Conservation (phyloP, 2,329 filamentous ascomycete genomes). For the Metarhizium humberi region DNA sequence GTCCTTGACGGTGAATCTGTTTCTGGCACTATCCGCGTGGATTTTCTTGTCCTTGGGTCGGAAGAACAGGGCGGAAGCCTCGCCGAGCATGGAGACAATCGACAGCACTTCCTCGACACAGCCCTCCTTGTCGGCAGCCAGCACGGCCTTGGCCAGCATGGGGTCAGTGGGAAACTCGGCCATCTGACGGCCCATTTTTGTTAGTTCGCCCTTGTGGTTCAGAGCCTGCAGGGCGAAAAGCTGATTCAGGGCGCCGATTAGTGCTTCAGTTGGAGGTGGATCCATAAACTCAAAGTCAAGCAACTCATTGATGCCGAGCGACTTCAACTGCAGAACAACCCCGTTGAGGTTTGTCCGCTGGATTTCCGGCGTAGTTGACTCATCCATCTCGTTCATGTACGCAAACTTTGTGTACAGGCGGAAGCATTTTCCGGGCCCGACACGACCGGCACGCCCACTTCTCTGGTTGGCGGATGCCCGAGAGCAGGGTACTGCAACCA, state of each 20-base stretch:
- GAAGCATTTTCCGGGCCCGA: conserved; percentile 88
- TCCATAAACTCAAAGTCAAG: conserved; percentile 97
- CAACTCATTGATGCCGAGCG: conserved; percentile 83
- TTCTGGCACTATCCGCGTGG: conserved; percentile 82
- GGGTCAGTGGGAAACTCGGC: conserved; percentile 90
- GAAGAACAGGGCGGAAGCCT: conserved; percentile 85
- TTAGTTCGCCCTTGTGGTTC: conserved; percentile 81
- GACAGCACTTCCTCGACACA: conserved; percentile 89
- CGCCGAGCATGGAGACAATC: conserved; percentile 89
- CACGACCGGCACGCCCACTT: conserved; percentile 84
- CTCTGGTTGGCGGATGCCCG: conserved; percentile 88
- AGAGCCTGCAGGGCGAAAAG: conserved; percentile 85
- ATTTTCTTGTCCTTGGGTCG: conserved; percentile 95
- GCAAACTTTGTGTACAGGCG: conserved; percentile 88
- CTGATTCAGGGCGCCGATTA: conserved; percentile 82
- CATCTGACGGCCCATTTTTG: conserved; percentile 87
- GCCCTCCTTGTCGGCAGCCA: conserved; percentile 82
- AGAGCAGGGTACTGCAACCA: conserved; percentile 86
- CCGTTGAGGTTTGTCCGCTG: conserved; percentile 80
- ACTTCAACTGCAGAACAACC: conserved; percentile 79
- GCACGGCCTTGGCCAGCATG: conserved; percentile 80
- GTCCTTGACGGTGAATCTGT: conserved; percentile 81
- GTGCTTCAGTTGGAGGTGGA: conserved; percentile 76
- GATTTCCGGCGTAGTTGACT: conserved; percentile 87
- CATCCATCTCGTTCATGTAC: conserved; percentile 90